Evolutionary conservation across 306 rosid genomes (phyloP).

Genomic region (Quercus bicolor): DNA sequence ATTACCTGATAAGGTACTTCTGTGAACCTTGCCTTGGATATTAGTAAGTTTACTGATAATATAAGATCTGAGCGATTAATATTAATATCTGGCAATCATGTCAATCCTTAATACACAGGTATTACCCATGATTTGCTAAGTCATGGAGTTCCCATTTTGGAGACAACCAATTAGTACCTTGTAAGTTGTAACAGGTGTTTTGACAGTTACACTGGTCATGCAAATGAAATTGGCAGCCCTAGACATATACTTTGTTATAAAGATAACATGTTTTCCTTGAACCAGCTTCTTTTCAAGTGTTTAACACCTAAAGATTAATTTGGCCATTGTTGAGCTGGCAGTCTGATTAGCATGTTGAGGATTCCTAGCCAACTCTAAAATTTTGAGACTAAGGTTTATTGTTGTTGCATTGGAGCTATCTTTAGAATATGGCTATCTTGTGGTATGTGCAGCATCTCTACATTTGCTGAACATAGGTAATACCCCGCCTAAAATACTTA

Average conservation of each 20-base stretch:
- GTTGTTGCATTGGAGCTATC: too few relatives aligned
- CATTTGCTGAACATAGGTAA: too few relatives aligned
- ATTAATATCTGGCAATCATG: background rate
- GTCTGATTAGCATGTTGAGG: too few relatives aligned
- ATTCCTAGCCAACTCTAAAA: too few relatives aligned
- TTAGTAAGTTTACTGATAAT: background rate
- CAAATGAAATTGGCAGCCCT: background rate
- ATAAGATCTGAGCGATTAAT: background rate
- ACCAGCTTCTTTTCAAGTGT: background rate
- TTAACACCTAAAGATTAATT: background rate
- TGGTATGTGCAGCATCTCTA: too few relatives aligned
- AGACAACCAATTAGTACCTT: background rate
- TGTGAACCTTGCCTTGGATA: slow-evolving; percentile 9
- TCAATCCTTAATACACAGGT: background rate
- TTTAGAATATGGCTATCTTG: too few relatives aligned
- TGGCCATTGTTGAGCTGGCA: too few relatives aligned
- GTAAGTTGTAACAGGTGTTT: background rate
- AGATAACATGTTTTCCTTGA: background rate
- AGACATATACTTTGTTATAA: background rate
- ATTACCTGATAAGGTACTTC: slow-evolving; percentile 75
- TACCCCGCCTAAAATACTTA: too few relatives aligned
- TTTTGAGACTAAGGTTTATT: too few relatives aligned
- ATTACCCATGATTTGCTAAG: background rate
- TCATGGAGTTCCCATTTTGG: background rate
- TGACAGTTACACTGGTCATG: background rate